Evolutionary conservation across 352 stramenopile genomes (phyloP).

Genomic region (Pythium pyrilobum): DNA sequence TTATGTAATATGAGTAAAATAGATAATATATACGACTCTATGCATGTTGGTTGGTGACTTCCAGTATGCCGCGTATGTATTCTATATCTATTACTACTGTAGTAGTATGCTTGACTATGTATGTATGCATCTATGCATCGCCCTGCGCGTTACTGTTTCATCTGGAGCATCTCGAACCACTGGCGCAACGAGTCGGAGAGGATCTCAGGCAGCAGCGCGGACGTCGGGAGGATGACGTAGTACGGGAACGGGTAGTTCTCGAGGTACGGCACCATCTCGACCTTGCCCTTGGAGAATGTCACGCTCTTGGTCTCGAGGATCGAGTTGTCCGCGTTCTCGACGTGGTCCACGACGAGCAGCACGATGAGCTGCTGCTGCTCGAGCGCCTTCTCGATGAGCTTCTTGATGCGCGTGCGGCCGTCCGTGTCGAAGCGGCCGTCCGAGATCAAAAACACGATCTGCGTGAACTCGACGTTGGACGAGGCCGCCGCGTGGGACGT

Average conservation of each 20-base stretch:
- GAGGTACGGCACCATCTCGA: conserved; percentile 97
- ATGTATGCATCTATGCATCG: conserved; percentile 9
- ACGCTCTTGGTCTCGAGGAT: conserved; percentile 99
- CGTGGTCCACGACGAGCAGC: conserved; percentile 96
- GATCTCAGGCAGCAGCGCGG: conserved; percentile 95
- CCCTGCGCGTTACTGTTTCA: conserved; percentile 29
- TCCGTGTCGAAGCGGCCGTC: conserved; percentile 98
- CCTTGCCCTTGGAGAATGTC: conserved; percentile 94
- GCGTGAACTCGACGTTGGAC: conserved; percentile 78
- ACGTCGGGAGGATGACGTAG: conserved; percentile 97
- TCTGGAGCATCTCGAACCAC: conserved; percentile 98
- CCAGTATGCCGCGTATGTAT: not conserved
- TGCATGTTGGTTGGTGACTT: too few species aligned
- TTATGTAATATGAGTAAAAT: too few species aligned
- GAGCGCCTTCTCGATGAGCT: conserved; percentile 94
- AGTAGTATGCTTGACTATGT: not conserved
- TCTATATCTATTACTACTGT: not conserved
- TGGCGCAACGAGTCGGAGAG: conserved; percentile 98
- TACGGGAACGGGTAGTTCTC: conserved; percentile 99
- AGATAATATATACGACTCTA: too few species aligned
- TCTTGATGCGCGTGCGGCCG: conserved; percentile 91
- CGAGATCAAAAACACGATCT: conserved; percentile 99
- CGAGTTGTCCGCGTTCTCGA: conserved; percentile 72
- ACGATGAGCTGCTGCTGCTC: conserved; percentile 98
- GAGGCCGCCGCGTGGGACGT: conserved; percentile 36